Evolutionary conservation across 2,329 filamentous ascomycete species (phyloP).

Genomic region (Aspergillus tanneri): DNA sequence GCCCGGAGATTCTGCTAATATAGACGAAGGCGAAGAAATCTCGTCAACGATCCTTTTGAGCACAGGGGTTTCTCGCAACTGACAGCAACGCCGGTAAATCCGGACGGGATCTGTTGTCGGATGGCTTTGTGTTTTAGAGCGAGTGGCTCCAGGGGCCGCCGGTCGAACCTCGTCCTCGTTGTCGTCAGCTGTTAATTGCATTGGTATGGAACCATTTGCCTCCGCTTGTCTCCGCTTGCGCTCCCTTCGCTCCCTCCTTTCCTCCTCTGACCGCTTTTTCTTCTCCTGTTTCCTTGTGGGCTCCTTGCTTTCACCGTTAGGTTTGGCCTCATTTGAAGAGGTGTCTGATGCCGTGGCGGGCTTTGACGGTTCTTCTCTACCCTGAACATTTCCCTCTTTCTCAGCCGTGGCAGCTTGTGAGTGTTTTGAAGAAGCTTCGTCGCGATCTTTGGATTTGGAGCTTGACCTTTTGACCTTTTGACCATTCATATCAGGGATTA

Average conservation of each 20-base stretch:
- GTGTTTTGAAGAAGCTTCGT: conserved; percentile 72
- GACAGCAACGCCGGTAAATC: conserved; percentile 92
- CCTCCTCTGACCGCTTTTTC: conserved; percentile 91
- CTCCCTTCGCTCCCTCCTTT: conserved; percentile 88
- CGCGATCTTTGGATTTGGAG: conserved; percentile 64
- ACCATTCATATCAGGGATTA: conserved; percentile 25
- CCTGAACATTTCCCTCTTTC: conserved; percentile 53
- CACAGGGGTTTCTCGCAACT: conserved; percentile 87
- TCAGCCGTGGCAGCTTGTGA: conserved; percentile 57
- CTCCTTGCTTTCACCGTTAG: conserved; percentile 38
- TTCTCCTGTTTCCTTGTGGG: conserved; percentile 82
- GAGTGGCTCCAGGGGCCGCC: conserved; percentile 32
- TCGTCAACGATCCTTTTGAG: conserved; percentile 90
- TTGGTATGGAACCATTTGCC: conserved; percentile 80
- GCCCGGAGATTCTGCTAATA: conserved; percentile 63
- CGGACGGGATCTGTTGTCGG: conserved; percentile 88
- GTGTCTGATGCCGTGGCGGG: conserved; percentile 8
- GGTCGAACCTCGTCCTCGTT: conserved; percentile 56
- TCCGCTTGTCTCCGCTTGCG: conserved; percentile 81
- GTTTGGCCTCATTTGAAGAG: conserved; percentile 29
- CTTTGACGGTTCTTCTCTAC: conserved; percentile 13
- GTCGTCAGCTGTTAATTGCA: conserved; percentile 74
- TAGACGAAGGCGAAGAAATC: conserved; percentile 69
- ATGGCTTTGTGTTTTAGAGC: conserved; percentile 58
- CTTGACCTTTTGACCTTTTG: conserved; percentile 43